Percentiles rank a stretch among this genome's conserved stretches.
phyloP scores from a whole-genome alignment of 352 stramenopile genomes.

The Pythium utonaiense region DNA sequence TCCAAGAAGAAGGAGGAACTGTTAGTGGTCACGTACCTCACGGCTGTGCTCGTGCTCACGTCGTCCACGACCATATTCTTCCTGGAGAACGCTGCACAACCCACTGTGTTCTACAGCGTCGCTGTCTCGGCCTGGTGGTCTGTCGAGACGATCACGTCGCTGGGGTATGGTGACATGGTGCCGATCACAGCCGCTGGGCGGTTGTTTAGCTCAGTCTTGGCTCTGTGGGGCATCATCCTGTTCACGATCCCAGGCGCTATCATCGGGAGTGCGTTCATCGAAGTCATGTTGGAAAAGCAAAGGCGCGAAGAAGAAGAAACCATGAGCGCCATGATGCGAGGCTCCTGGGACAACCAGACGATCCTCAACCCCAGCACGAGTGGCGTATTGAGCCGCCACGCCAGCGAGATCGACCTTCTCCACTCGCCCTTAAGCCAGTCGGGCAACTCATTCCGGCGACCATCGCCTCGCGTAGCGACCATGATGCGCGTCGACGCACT shows the following conservation, averaged over 20 bases:
- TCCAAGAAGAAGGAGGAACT: slow-evolving; percentile 73
- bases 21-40: slow-evolving; percentile 77
- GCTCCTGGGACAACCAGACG: not conserved
- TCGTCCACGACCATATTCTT: slow-evolving; percentile 86
- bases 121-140: slow-evolving; percentile 75
- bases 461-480: slow-evolving; percentile 6
- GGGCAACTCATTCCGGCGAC: slow-evolving; percentile 4
- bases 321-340: slow-evolving; percentile 4
- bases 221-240: slow-evolving; percentile 81
- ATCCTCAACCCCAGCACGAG: not conserved
- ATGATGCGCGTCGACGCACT: slow-evolving; percentile 3
- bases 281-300: slow-evolving; percentile 68
- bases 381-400: not conserved
- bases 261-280: slow-evolving; percentile 71
- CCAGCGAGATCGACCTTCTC: not conserved
- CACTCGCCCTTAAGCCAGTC: slow-evolving; percentile 6
- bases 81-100: slow-evolving; percentile 67
- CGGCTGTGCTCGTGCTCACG: slow-evolving; percentile 67
- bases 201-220: slow-evolving; percentile 67
- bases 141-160: slow-evolving; percentile 82
- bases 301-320: slow-evolving; percentile 4
- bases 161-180: slow-evolving; percentile 84
- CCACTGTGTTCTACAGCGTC: slow-evolving; percentile 74
- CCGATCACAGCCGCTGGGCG: slow-evolving; percentile 59
- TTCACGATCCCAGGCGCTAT: slow-evolving; percentile 84